Conservation (phyloP, 176 grass and related monocot genomes). For the Zizania latifolia region DNA sequence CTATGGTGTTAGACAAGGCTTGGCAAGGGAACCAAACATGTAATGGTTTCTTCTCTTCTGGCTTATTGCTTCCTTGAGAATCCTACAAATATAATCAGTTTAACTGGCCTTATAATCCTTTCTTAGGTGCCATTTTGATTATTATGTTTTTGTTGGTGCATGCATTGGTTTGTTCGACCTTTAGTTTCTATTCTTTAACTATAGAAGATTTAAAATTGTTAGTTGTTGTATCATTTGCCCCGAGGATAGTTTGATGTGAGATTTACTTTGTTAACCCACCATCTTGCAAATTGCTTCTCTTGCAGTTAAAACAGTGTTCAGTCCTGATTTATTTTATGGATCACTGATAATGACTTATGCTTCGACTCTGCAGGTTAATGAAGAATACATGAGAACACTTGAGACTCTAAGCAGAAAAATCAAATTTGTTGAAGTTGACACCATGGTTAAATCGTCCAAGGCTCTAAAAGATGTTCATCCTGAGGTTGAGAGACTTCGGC, state of each 20-base stretch:
- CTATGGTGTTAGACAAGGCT: no score
- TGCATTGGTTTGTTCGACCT: neutral
- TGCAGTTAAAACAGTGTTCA: neutral
- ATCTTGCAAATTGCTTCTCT: neutral
- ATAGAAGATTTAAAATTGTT: neutral
- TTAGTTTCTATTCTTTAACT: neutral
- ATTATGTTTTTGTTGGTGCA: constrained; percentile 6
- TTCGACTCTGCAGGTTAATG: constrained; percentile 67
- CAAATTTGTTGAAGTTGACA: constrained; percentile 78
- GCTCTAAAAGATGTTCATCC: constrained; percentile 89
- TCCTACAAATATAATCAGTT: neutral
- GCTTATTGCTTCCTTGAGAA: neutral
- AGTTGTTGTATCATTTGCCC: neutral
- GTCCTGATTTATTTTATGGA: neutral
- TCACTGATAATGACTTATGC: constrained; percentile 21
- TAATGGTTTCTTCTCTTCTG: neutral
- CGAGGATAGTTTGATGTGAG: no score
- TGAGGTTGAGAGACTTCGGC: constrained; percentile 79
- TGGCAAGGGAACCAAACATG: no score
- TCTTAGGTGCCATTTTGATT: constrained; percentile 9
- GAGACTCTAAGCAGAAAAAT: constrained; percentile 89
- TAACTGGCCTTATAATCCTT: neutral
- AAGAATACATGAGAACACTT: constrained; percentile 86
- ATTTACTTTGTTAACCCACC: neutral
- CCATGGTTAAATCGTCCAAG: constrained; percentile 73